Base-by-base conservation (phyloP, 345 rosid genomes). In the Trapa incisa region DNA sequence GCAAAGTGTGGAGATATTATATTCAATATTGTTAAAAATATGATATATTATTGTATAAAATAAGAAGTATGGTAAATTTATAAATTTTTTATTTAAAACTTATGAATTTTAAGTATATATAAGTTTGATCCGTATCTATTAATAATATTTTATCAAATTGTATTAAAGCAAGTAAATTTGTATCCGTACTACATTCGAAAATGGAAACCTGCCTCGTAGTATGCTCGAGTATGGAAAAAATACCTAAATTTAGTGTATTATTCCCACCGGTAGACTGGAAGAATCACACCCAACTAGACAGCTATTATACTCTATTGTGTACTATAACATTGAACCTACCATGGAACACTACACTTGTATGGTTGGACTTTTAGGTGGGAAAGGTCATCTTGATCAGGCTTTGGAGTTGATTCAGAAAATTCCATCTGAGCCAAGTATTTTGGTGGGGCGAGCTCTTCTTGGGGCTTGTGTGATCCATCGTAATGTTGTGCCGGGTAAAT, bases 381-480 rank as follows among this genome's bases (percentile, higher is more conserved):
- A 80, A 39, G 96, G 99, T 37, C 81, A 71, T 82, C 87, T 94
- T 47, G 81, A 86, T 65, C 76, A 76, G 78, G 97, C 92, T 38
- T 62, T 79, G 67, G 82, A 83, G 71, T 69, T 91, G 82, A 87
- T 94, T 12, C 79, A 79, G 72, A 83, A 76, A 68, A 91, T 91
- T 60, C 88, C 88, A 64, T 77, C 62, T 57, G 77, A 83, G 76
- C 97, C 89, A 45, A 80, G 85, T 79, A 77, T 85, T 48, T 88
- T 82, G 88, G 75, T 81, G 54, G 87, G 99, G 99, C 82, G 92
- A 41, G 89, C 97, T 33, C 79, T 94, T 75, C 96, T 94, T 2
- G 88, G 96, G 37, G 91, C 95, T 71, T 88, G 95, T 56, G 81
- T 83, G 67, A 77, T 77, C 77, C 88, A 91, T 73, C 86, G 82